A percentile compares a stretch with the other conserved stretches of the same genome.
These are phyloP conservation scores for Haplosporangium sp. DNA, from an alignment of 371 early-diverging fungal species.

Conservation along the genomic window DNA sequence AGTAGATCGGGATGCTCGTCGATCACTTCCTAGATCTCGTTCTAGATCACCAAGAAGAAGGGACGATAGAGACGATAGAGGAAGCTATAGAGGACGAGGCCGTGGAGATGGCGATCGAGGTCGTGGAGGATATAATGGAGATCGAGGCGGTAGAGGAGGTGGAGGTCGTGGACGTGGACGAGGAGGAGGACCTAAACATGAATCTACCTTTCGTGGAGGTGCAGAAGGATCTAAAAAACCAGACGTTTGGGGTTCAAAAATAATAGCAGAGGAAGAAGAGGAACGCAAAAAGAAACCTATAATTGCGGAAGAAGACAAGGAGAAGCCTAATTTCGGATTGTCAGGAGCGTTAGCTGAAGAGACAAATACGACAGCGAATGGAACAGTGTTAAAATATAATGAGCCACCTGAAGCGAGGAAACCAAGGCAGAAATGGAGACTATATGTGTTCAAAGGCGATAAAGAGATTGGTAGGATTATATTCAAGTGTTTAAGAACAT, in stretches of 20 bases:
- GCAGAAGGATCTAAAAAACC: slow-evolving; percentile 55
- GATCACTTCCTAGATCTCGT: slow-evolving; percentile 37
- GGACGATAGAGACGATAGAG: background rate
- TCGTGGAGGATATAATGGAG: slow-evolving; percentile 22
- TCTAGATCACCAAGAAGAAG: slow-evolving; percentile 39
- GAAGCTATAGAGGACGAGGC: background rate
- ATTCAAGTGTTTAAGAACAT: no score
- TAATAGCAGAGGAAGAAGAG: slow-evolving; percentile 51
- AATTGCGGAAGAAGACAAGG: slow-evolving; percentile 60
- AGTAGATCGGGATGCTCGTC: slow-evolving; percentile 11
- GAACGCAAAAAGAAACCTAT: slow-evolving; percentile 49
- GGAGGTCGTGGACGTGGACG: slow-evolving; percentile 22
- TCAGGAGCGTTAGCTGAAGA: slow-evolving; percentile 91
- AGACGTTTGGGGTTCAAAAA: slow-evolving; percentile 46
- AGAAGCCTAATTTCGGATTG: slow-evolving; percentile 82
- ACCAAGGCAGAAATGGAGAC: slow-evolving; percentile 79
- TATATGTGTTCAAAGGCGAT: slow-evolving; percentile 93
- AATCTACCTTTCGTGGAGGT: slow-evolving; percentile 41
- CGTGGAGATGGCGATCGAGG: slow-evolving; percentile 16
- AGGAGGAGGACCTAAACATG: slow-evolving; percentile 50
- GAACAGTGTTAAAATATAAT: slow-evolving; percentile 87
- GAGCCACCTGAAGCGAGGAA: slow-evolving; percentile 93
- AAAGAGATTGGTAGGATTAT: slow-evolving; percentile 80
- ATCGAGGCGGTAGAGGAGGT: slow-evolving; percentile 14
- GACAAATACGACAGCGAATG: slow-evolving; percentile 83